Evolutionary conservation across 768 basidiomycete genomes (phyloP).

Genomic region (Lanmaoa pseudosensibilis): DNA sequence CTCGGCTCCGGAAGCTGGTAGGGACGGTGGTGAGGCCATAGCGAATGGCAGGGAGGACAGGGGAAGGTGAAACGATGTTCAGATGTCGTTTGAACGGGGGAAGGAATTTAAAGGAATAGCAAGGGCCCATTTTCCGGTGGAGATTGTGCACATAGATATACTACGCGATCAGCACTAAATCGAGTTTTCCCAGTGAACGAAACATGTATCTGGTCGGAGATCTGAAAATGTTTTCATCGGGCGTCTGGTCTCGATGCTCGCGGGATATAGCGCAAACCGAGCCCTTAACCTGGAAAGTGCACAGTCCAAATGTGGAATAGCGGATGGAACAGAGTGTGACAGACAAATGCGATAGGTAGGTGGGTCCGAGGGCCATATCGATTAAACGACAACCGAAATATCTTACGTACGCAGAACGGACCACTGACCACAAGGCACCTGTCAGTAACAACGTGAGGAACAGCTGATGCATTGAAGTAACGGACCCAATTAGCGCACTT

Average conservation of each 20-base stretch:
- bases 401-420: slow-evolving; percentile 34
- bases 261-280: slow-evolving; percentile 37
- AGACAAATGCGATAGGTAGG: slow-evolving; percentile 34
- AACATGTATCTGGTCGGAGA: slow-evolving; percentile 40
- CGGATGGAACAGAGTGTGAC: slow-evolving; percentile 29
- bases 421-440: slow-evolving; percentile 35
- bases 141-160: slow-evolving; percentile 42
- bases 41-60: slow-evolving; percentile 17
- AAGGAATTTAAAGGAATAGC: slow-evolving; percentile 33
- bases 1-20: slow-evolving; percentile 21
- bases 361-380: slow-evolving; percentile 41
- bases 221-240: slow-evolving; percentile 36
- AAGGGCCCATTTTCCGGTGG: slow-evolving; percentile 31
- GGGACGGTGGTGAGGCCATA: slow-evolving; percentile 30
- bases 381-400: slow-evolving; percentile 38
- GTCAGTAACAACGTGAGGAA: slow-evolving; percentile 32
- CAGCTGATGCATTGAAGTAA: slow-evolving; percentile 27
- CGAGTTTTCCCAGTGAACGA: slow-evolving; percentile 37
- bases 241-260: slow-evolving; percentile 38
- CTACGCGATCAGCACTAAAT: slow-evolving; percentile 41
- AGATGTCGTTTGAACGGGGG: slow-evolving; percentile 23
- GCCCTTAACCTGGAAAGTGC: slow-evolving; percentile 35
- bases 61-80: slow-evolving; percentile 26
- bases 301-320: slow-evolving; percentile 36
- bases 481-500: slow-evolving; percentile 35